Conservation (phyloP, 2,329 filamentous ascomycete species). For the Tetracladium maxilliforme region DNA sequence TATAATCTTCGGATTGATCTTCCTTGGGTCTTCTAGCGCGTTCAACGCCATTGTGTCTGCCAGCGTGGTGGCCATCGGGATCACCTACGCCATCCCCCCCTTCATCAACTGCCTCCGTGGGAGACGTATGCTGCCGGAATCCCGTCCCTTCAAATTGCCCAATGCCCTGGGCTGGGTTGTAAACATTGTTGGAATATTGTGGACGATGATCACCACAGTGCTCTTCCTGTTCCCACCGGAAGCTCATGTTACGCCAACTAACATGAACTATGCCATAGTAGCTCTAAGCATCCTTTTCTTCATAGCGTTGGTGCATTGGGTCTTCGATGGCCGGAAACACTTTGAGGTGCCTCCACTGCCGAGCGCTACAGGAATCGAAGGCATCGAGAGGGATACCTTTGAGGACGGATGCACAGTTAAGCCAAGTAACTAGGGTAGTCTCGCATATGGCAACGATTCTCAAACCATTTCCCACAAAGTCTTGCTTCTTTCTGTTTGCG, state of each 20-base stretch:
- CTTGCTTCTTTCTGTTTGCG: too few relatives aligned
- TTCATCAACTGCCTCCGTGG: conserved; percentile 54
- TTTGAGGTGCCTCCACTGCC: too few relatives aligned
- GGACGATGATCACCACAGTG: conserved; percentile 43
- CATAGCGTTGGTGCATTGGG: conserved; percentile 34
- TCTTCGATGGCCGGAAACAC: conserved; percentile 45
- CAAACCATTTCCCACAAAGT: too few relatives aligned
- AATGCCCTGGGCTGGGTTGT: conserved; percentile 40
- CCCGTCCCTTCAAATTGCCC: conserved; percentile 39
- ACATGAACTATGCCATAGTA: conserved; percentile 32
- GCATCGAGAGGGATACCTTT: too few relatives aligned
- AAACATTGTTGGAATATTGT: conserved; percentile 41
- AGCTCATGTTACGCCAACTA: conserved; percentile 37
- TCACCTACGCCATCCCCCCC: conserved; percentile 64
- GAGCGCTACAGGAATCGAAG: too few relatives aligned
- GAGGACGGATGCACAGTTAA: too few relatives aligned
- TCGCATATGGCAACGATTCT: too few relatives aligned
- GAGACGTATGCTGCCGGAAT: conserved; percentile 46
- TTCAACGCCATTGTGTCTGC: conserved; percentile 61
- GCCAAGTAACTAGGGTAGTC: too few relatives aligned
- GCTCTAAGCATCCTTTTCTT: conserved; percentile 26
- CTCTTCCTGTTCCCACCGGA: conserved; percentile 49
- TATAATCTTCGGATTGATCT: conserved; percentile 54
- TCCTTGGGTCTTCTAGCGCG: conserved; percentile 50
- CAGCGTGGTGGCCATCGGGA: conserved; percentile 55